Evolutionary conservation across 2,329 filamentous ascomycete species (phyloP), one percentile per base, ranked within the genome.

Genomic region (Colletotrichum sp.): DNA sequence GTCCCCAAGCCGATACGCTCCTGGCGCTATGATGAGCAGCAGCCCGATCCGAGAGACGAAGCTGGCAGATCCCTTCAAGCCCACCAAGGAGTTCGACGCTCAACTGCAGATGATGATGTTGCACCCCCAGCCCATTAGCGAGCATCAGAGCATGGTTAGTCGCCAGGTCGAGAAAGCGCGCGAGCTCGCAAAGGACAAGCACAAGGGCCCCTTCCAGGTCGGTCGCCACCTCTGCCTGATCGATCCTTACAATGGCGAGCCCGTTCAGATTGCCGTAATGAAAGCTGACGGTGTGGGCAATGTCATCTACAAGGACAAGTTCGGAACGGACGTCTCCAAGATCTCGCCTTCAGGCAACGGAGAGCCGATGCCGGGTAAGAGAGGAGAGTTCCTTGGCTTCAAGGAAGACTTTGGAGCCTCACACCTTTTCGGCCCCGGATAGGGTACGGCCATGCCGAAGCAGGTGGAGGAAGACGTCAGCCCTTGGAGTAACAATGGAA

Each of bases 351-450:
- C 10, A 8, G 13, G 55, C 3, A 32, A 18, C 1, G 72, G 72
- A 6, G 16, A 15, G 28, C 43, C 68, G 9, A 27, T 30, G 34
- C 71, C 61, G 61, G 72, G 72, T 8, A 60, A 8, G 8, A 72
- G 62, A 30, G 72, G 72, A 16, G 72, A 75, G 39, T 75, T 75
- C 30, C n/a, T 27, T 10, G 68, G 72, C n/a, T 72, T 75, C 22
- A 27, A 16, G 13, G 69, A 56, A 13, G 70, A 64, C 16, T 32
- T 15, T 15, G 30, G 61, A 5, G 68, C 72, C 39, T 30, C 72
- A 8, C 52, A 39, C 48, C n/a, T 75, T 6, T 32, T 30, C 16
- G 69, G 72, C 36, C 25, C 72, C 52, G 70, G 36, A 32, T 75
- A 67, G 72, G 71, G 43, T n/a, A 39, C 70, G 69, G 36, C n/a